Base-by-base conservation (phyloP, 176 grass and related monocot species). In the Ampelocalamus luodianensis region DNA sequence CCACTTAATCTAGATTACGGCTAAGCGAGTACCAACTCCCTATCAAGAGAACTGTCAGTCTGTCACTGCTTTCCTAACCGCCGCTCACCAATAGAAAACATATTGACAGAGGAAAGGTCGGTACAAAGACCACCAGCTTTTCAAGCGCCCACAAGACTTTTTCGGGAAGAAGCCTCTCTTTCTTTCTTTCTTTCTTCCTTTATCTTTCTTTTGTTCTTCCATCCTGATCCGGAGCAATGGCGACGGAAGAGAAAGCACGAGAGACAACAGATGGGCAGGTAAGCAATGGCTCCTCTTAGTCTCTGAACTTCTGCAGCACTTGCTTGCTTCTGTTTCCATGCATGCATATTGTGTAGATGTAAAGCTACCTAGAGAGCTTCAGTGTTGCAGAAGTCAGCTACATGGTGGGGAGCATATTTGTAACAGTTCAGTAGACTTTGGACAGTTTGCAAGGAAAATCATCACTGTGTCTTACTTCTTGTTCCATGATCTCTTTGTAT, bases 81-180 rank as follows among this genome's bases (percentile, higher is more conserved):
- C 75, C 75, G 68, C 68, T 74, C 68, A 36, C 60, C 89, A 83
- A 87, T 83, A 87, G 89, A 90, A 87, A 83, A 90, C 40, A 83
- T 50, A 50, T 63, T 53, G 68, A 74, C 85, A 87, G 89, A 53
- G 67, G 79, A 73, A 79, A 87, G 84, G 74, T 74, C 29, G 23
- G 85, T 90, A 90, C 84, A 90, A 87, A 83, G 89, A 83, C 68
- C 84, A 74, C 89, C 85, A 87, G 61, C 75, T 90, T 90, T 90
- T 74, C 68, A 40, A 87, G 89, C 29, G 29, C 67, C 46, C 49
- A 79, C 79, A 61, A 83, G 50, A 55, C 84, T 79, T 87, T 69
- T 73, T 74, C 76, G 71, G 43, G 14, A 67, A 75, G 73, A 87
- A 79, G 85, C 80, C 50, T 72, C 54, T 79, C 66, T 26, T 18